Conservation (phyloP, 805 yeast genomes). For the Pichia cephalocereana region DNA sequence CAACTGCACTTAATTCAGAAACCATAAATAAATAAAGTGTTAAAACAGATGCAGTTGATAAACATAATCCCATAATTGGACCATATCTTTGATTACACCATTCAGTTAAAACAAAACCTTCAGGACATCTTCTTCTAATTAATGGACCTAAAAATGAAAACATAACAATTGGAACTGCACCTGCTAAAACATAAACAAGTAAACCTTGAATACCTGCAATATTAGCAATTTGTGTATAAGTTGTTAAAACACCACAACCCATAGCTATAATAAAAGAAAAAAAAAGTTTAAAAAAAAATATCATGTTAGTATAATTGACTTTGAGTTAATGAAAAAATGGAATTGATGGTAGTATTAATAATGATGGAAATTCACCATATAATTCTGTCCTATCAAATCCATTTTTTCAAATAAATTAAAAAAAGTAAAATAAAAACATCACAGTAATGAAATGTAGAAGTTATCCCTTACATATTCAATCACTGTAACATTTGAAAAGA, state of each 20-base stretch:
- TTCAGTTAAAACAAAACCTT: constrained; percentile 86
- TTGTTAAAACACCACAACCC: constrained; percentile 83
- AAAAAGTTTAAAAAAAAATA: neutral
- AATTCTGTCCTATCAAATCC: no score
- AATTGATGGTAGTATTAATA: neutral
- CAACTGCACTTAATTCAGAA: constrained; percentile 75
- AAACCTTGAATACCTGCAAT: constrained; percentile 82
- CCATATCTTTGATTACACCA: constrained; percentile 91
- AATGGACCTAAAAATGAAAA: constrained; percentile 79
- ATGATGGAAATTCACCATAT: no score
- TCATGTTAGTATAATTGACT: neutral
- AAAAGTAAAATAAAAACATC: no score
- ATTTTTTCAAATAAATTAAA: no score
- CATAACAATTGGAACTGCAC: constrained; percentile 77
- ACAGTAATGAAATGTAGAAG: no score
- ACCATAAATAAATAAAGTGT: constrained; percentile 84
- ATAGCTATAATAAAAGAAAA: constrained; percentile 38
- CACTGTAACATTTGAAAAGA: no score
- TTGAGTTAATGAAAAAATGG: neutral
- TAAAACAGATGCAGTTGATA: constrained; percentile 73
- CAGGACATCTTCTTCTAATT: constrained; percentile 70
- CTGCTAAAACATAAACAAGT: constrained; percentile 67
- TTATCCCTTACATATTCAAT: no score
- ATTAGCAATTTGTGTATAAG: constrained; percentile 82
- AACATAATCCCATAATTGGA: constrained; percentile 55